Conservation (phyloP, 2,329 filamentous ascomycete genomes). For the Pestalotiopsis fici region DNA sequence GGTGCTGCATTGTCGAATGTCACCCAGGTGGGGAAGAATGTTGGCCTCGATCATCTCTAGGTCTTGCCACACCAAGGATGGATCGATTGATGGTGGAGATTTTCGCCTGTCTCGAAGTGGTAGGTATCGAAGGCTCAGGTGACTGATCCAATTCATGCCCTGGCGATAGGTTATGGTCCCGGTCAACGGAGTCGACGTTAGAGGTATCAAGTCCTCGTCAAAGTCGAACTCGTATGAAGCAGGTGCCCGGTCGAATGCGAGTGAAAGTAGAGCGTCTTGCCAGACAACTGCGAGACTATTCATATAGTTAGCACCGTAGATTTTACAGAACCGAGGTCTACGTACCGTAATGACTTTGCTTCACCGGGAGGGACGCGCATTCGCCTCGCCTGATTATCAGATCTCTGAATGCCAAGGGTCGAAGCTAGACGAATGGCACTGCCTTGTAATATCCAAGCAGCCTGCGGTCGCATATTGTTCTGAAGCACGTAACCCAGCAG, state of each 20-base stretch:
- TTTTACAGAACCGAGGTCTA: no score
- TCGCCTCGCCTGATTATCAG: neutral
- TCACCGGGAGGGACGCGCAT: neutral
- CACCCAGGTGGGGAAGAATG: neutral
- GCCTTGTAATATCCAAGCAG: neutral
- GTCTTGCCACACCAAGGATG: neutral
- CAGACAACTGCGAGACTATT: neutral
- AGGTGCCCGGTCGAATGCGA: neutral
- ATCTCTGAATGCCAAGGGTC: neutral
- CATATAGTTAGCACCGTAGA: neutral
- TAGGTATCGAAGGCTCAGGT: neutral
- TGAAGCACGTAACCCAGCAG: neutral
- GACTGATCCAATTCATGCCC: neutral
- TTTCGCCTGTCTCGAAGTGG: neutral
- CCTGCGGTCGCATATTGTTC: neutral
- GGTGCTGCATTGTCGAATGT: neutral
- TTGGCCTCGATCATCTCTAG: neutral
- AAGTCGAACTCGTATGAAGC: neutral
- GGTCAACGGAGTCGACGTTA: neutral
- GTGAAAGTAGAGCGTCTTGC: neutral
- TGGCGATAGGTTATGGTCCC: neutral
- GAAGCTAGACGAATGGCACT: neutral
- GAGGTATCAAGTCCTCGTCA: neutral
- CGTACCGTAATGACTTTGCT: neutral
- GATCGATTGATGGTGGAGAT: neutral